Evolutionary conservation across 208 protist species (phyloP).

Genomic region (Crithidia acanthocephali): DNA sequence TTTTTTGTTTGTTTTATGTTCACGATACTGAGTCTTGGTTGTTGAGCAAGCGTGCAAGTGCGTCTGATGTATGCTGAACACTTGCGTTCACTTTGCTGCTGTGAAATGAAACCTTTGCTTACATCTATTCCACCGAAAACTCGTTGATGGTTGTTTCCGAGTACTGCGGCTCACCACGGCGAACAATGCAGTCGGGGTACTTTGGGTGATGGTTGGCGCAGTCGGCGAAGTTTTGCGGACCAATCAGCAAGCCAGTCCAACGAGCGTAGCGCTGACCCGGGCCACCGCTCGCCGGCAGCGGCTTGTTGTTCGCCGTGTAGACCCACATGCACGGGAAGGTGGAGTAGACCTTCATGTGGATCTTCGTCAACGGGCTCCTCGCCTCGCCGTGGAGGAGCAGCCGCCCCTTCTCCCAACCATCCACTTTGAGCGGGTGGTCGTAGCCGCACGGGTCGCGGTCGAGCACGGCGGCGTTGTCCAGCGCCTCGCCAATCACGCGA

Average conservation of each 20-base stretch:
- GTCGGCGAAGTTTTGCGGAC: slow-evolving; percentile 59
- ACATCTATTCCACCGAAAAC: slow-evolving; percentile 40
- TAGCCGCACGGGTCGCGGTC: slow-evolving; percentile 62
- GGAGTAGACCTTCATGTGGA: slow-evolving; percentile 64
- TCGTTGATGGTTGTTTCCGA: slow-evolving; percentile 54
- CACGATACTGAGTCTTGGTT: no score
- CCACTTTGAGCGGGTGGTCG: slow-evolving; percentile 55
- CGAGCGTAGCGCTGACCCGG: slow-evolving; percentile 54
- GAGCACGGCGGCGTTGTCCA: slow-evolving; percentile 36
- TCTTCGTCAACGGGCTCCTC: slow-evolving; percentile 50
- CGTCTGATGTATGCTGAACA: no score
- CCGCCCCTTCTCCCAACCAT: slow-evolving; percentile 41
- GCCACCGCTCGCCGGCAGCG: slow-evolving; percentile 39
- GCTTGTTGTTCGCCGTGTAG: slow-evolving; percentile 73
- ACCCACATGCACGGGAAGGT: slow-evolving; percentile 70
- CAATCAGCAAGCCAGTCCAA: slow-evolving; percentile 47
- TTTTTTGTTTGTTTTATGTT: no score
- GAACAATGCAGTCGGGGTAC: slow-evolving; percentile 38
- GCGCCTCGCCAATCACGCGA: slow-evolving; percentile 39
- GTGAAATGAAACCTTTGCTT: no score
- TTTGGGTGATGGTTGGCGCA: slow-evolving; percentile 40
- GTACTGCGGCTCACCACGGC: slow-evolving; percentile 48
- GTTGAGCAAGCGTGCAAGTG: no score
- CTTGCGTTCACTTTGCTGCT: no score
- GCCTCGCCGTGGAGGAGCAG: slow-evolving; percentile 52